A percentile compares a stretch with the other conserved stretches of the same genome.
These are phyloP conservation scores for Oxytropis ochrocephala DNA, from an alignment of 306 rosid species.

Conservation along the genomic window DNA sequence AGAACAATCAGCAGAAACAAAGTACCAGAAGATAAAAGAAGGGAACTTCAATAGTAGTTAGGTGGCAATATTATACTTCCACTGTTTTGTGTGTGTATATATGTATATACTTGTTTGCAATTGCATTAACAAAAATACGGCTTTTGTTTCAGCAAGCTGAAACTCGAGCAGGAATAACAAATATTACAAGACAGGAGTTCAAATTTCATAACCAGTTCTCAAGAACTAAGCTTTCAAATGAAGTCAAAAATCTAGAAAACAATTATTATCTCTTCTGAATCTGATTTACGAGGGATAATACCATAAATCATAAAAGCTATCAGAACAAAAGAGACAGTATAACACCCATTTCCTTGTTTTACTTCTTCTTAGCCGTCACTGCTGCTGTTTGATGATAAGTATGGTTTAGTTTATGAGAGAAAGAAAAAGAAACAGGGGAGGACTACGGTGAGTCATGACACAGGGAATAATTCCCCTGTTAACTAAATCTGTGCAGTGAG, in stretches of 20 bases:
- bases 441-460: too few species aligned
- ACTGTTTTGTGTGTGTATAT: background rate
- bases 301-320: background rate
- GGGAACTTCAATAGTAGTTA: background rate
- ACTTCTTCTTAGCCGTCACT: background rate
- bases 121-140: background rate
- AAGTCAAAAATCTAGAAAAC: background rate
- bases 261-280: background rate
- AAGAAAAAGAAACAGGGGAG: too few species aligned
- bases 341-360: background rate
- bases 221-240: background rate
- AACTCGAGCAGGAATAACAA: background rate
- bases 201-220: background rate
- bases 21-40: background rate
- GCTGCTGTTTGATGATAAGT: background rate
- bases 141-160: background rate
- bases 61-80: background rate
- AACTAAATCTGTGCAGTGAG: too few species aligned
- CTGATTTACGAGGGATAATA: background rate
- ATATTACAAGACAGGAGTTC: background rate
- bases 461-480: too few species aligned
- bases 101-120: too few species aligned
- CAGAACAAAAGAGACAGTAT: background rate
- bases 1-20: background rate
- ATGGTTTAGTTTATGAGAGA: too few species aligned